These are phyloP conservation scores for Calonectria pteridis DNA, from an alignment of 2,329 filamentous ascomycete genomes.

Conservation along the genomic window DNA sequence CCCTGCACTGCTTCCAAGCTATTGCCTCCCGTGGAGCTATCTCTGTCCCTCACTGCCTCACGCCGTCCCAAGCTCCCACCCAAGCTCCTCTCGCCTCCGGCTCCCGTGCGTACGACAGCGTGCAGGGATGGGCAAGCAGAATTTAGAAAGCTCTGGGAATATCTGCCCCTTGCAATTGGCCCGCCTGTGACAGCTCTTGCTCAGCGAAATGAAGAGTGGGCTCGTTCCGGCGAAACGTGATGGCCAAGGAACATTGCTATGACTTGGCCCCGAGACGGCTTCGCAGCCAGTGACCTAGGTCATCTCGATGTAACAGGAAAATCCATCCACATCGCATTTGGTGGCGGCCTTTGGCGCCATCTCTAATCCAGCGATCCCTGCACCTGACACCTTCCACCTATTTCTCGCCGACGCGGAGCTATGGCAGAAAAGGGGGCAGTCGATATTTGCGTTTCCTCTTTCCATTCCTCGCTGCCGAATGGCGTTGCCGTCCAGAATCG, in stretches of 20 bases:
- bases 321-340: conserved; percentile 12
- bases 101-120: conserved; percentile 15
- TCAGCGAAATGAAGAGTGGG: conserved; percentile 44
- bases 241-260: conserved; percentile 12
- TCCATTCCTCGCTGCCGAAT: conserved; percentile 7
- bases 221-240: conserved; percentile 20
- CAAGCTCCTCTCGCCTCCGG: conserved; percentile 3
- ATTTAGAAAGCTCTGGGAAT: conserved; percentile 30
- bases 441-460: background rate
- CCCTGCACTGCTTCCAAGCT: background rate
- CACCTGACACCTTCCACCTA: background rate
- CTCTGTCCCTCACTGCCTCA: background rate
- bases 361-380: conserved; percentile 24
- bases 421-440: conserved; percentile 14
- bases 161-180: conserved; percentile 36
- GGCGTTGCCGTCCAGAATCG: background rate
- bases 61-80: background rate
- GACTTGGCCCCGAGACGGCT: background rate
- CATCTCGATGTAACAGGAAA: conserved; percentile 17
- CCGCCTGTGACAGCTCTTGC: conserved; percentile 18
- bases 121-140: conserved; percentile 6
- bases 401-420: background rate
- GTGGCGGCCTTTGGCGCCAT: conserved; percentile 32
- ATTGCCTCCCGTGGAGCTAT: conserved; percentile 5
- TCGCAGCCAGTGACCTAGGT: background rate